These are phyloP conservation scores for Thinopyrum elongatum DNA, from an alignment of 176 grass and related monocot genomes.

Conservation along the genomic window DNA sequence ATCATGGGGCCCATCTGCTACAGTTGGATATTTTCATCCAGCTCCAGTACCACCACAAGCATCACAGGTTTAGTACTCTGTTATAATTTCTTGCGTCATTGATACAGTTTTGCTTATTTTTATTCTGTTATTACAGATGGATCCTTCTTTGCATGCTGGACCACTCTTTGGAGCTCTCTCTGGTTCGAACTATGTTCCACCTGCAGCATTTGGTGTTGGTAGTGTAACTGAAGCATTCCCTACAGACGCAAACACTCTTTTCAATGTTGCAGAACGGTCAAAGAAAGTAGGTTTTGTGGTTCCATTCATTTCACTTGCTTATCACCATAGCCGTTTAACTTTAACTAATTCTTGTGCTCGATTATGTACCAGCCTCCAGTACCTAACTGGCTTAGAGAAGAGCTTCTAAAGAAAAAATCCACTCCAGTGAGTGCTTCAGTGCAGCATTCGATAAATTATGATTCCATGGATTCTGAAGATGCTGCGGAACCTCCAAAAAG, in stretches of 20 bases:
- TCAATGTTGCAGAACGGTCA: conserved; percentile 60
- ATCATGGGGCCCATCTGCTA: conserved; percentile 64
- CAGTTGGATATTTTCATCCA: conserved; percentile 53
- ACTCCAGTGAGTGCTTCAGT: conserved; percentile 31
- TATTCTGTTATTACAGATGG: conserved; percentile 54
- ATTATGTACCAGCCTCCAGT: conserved; percentile 67
- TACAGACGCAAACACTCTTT: conserved; percentile 49
- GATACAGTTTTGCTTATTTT: conserved; percentile 12
- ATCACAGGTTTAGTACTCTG: conserved; percentile 50
- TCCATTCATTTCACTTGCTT: not conserved
- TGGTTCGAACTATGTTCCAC: conserved; percentile 55
- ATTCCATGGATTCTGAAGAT: conserved; percentile 55
- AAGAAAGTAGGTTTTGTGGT: conserved; percentile 72
- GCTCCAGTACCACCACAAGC: conserved; percentile 41
- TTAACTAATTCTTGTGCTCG: conserved; percentile 22
- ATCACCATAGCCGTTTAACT: conserved; percentile 18
- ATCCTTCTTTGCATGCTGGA: conserved; percentile 50
- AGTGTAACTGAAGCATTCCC: conserved; percentile 48
- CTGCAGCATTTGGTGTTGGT: conserved; percentile 73
- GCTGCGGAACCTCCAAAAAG: conserved; percentile 44
- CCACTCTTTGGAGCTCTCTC: conserved; percentile 55
- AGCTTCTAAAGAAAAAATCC: conserved; percentile 95
- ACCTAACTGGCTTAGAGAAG: conserved; percentile 95
- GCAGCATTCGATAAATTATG: conserved; percentile 37
- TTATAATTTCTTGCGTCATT: conserved; percentile 1